Percentiles rank a stretch among this genome's conserved stretches.
Evolutionary conservation across 192 early-diverging fungal genomes (phyloP).

Genomic region (Coemansia javaensis): DNA sequence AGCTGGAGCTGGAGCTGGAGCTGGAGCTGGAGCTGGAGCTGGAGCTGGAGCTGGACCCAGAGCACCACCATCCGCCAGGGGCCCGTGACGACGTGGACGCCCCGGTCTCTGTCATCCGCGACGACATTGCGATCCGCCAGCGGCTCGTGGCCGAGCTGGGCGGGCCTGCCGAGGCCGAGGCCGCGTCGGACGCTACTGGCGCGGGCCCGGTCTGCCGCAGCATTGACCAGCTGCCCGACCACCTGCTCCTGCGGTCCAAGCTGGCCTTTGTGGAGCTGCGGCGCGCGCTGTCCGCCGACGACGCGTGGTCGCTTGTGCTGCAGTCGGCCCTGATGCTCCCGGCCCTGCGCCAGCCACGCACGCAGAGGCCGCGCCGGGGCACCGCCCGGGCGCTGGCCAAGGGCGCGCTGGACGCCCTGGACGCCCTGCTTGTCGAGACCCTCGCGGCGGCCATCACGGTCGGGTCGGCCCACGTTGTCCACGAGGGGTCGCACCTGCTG

Average conservation of each 20-base stretch:
- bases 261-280: constrained; percentile 26
- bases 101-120: constrained; percentile 10
- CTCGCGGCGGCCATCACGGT: constrained; percentile 16
- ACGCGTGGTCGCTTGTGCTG: constrained; percentile 9
- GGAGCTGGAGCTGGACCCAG: too few relatives aligned
- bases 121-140: constrained; percentile 19
- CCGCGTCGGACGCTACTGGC: not conserved
- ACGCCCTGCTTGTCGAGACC: constrained; percentile 8
- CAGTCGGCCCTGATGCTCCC: constrained; percentile 30
- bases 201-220: not conserved
- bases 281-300: constrained; percentile 4
- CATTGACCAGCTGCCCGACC: constrained; percentile 26
- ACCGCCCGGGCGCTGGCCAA: constrained; percentile 16
- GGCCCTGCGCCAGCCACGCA: constrained; percentile 6
- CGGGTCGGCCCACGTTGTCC: constrained; percentile 35
- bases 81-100: too few relatives aligned
- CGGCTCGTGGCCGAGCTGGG: constrained; percentile 7
- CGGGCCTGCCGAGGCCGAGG: not conserved
- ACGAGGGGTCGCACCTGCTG: constrained; percentile 26
- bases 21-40: too few relatives aligned
- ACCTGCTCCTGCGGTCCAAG: constrained; percentile 23
- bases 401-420: constrained; percentile 18
- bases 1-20: too few relatives aligned
- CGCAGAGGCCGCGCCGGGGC: constrained; percentile 28
- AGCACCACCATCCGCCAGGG: too few relatives aligned